Evolutionary conservation across 495 filamentous ascomycete genomes (phyloP), one percentile per base, ranked within the genome.

Genomic region (Penicillium lividum): DNA sequence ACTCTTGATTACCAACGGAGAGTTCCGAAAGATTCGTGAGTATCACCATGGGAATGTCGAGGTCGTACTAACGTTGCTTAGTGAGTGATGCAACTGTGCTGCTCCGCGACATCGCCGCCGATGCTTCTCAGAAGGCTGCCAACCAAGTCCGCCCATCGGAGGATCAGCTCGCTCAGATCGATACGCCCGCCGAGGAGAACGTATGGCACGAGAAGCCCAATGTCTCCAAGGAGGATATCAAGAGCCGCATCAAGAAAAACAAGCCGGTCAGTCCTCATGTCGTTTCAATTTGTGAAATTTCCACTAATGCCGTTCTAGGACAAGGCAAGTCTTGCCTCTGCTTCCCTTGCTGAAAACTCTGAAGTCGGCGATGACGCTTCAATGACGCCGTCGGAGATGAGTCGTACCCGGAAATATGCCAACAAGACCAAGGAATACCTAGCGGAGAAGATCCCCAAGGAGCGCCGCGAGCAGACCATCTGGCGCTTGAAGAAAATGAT

Each of bases 401-500:
- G 42, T 47, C 73, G 68, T 9, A 56, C 68, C 22, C 51, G 58
- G 40, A 71, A 77, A 54, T 53, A 61, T 22, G 58, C 64, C 40
- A 59, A 85, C 30, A 82, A 82, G 47, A 80, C 85, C 28, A 85
- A 80, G 67, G 82, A 88, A 54, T 98, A 97, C 66, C 69, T 97
- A 27, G 78, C 80, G 15, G 80, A 85, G 51, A 98, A 97, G 80
- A 79, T 98, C 71, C 93, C 94, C 0, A 79, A 93, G 77, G 93
- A 98, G 75, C 92, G 95, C 57, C 92, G 93, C 30, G 92, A 98
- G 3, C 93, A 96, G 78, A 86, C 86, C 27, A 85, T 97, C 65
- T 97, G 86, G 82, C 89, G 94, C 48, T 72, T 98, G 56, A 98
- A 97, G 85, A 98, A 97, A 84, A 96, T 98, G 90, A 76, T 98